Evolutionary conservation across 108 stramenopile genomes (phyloP).

Genomic region (Heterococcus sp.): DNA sequence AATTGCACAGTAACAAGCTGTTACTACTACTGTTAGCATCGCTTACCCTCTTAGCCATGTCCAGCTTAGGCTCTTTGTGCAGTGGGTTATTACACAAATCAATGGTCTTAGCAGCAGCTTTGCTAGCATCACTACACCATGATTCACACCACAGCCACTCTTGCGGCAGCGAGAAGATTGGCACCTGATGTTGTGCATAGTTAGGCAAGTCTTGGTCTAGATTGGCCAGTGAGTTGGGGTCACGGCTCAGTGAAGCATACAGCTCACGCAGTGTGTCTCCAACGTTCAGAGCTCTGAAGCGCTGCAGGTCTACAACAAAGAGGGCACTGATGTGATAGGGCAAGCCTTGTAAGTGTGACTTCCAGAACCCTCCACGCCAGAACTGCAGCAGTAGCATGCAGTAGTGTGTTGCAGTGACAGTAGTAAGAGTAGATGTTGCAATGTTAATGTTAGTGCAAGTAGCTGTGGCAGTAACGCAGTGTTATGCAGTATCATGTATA

Average conservation of each 20-base stretch:
- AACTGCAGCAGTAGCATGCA: conserved; percentile 57
- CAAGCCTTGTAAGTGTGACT: conserved; percentile 76
- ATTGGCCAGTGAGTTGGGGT: conserved; percentile 92
- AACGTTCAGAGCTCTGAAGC: conserved; percentile 77
- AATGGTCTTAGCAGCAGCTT: conserved; percentile 91
- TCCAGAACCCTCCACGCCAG: conserved; percentile 93
- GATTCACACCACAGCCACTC: conserved; percentile 99
- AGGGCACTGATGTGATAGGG: conserved; percentile 98
- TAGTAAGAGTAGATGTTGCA: neutral
- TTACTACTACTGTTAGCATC: no score
- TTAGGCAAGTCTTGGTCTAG: conserved; percentile 99
- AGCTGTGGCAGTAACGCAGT: no score
- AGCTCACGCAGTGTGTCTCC: conserved; percentile 83
- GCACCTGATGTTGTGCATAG: conserved; percentile 76
- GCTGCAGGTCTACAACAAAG: conserved; percentile 92
- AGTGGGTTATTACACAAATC: conserved; percentile 98
- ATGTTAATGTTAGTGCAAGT: neutral
- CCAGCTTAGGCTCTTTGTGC: conserved; percentile 97
- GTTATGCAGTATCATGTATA: no score
- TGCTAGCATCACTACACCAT: conserved; percentile 97
- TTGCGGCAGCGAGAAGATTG: conserved; percentile 66
- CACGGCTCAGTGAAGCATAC: conserved; percentile 87
- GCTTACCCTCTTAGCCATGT: conserved; percentile 97
- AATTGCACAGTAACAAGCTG: no score
- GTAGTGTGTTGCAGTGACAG: neutral